These are phyloP conservation scores for Fusarium temperatum DNA, from an alignment of 2,329 filamentous ascomycete species.

Conservation along the genomic window DNA sequence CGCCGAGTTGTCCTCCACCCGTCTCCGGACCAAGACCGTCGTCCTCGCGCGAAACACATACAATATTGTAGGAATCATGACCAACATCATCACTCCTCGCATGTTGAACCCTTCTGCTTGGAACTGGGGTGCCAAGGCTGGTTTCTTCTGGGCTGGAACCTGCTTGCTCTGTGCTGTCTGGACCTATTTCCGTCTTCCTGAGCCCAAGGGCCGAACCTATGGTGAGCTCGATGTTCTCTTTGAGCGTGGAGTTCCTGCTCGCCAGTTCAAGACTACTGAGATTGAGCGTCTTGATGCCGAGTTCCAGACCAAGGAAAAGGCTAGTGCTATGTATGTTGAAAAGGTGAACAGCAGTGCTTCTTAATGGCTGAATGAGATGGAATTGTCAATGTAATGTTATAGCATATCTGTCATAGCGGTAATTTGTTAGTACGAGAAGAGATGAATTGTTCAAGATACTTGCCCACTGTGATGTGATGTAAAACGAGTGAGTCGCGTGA, in stretches of 20 bases:
- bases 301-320: conserved; percentile 36
- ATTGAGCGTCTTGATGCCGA: conserved; percentile 42
- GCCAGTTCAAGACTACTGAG: conserved; percentile 51
- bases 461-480: too few relatives aligned
- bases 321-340: conserved; percentile 12
- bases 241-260: conserved; percentile 53
- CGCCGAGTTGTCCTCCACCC: conserved; percentile 58
- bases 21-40: conserved; percentile 57
- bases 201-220: conserved; percentile 63
- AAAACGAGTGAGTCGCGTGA: too few relatives aligned
- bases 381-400: neutral
- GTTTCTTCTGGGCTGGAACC: conserved; percentile 56
- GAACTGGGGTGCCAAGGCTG: conserved; percentile 59
- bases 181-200: conserved; percentile 62
- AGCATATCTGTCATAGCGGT: neutral
- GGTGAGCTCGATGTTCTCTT: conserved; percentile 67
- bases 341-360: neutral
- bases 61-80: conserved; percentile 58
- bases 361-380: neutral
- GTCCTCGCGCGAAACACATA: conserved; percentile 58
- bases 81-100: conserved; percentile 56
- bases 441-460: neutral
- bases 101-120: conserved; percentile 59
- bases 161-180: conserved; percentile 58
- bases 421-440: neutral